These are phyloP conservation scores for Fusarium dimerum DNA, from an alignment of 2,329 filamentous ascomycete species.

Conservation along the genomic window DNA sequence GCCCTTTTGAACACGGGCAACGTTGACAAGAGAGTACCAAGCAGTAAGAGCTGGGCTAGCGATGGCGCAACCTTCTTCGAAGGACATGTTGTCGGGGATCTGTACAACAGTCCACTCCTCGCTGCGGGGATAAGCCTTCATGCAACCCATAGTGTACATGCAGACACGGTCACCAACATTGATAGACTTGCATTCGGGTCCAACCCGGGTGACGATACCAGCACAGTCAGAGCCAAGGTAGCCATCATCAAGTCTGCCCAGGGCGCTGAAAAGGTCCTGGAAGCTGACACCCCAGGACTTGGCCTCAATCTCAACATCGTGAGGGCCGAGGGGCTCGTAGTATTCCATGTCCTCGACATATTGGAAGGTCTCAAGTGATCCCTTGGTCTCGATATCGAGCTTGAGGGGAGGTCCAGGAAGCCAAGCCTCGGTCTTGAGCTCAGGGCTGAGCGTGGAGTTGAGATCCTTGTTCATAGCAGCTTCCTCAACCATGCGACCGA, in stretches of 20 bases:
- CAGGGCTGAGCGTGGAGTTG: too few species aligned
- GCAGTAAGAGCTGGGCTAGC: constrained; percentile 21
- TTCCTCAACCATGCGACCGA: too few species aligned
- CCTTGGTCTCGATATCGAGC: too few species aligned
- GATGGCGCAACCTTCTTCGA: constrained; percentile 2
- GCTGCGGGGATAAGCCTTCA: constrained; percentile 16
- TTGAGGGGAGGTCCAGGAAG: too few species aligned
- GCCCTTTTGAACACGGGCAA: constrained; percentile 11
- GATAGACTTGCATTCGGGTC: neutral
- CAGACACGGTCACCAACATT: constrained; percentile 14
- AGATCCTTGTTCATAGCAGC: too few species aligned
- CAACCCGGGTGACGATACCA: constrained; percentile 2
- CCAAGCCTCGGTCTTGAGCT: too few species aligned
- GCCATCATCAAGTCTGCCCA: constrained; percentile 1
- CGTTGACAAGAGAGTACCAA: constrained; percentile 18
- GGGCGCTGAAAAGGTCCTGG: constrained; percentile 7
- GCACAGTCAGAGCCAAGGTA: constrained; percentile 5
- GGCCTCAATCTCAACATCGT: constrained; percentile 3
- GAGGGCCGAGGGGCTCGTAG: constrained; percentile 4
- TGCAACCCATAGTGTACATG: constrained; percentile 12
- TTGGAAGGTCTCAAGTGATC: constrained; percentile 5
- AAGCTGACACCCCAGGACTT: constrained; percentile 1
- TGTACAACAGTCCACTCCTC: constrained; percentile 45
- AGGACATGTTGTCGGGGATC: constrained; percentile 12
- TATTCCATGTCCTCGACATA: constrained; percentile 5